Evolutionary conservation across 495 filamentous ascomycete genomes (phyloP).

Genomic region (Daldinia decipiens): DNA sequence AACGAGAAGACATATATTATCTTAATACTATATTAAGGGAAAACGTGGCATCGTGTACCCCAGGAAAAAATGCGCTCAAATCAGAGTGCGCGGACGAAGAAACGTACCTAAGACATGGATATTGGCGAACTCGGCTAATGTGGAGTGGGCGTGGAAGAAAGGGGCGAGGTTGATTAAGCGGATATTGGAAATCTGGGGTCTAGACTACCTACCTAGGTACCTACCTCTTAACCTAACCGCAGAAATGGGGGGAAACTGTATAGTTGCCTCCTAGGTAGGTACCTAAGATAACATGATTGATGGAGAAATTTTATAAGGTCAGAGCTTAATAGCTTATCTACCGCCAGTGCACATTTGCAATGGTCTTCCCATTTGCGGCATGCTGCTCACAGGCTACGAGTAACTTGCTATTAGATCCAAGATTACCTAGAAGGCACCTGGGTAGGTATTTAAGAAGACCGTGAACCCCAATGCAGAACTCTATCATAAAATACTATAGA

Average conservation of each 20-base stretch:
- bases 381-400: background rate
- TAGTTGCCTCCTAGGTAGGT: conserved; percentile 23
- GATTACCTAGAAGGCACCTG: background rate
- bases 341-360: background rate
- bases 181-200: conserved; percentile 43
- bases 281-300: conserved; percentile 10
- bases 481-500: conserved; percentile 8
- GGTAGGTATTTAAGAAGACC: conserved; percentile 20
- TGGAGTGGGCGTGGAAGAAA: conserved; percentile 31
- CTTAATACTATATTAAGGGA: conserved; percentile 33
- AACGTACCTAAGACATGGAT: conserved; percentile 21
- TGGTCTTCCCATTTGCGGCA: background rate
- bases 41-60: conserved; percentile 30
- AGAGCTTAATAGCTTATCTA: background rate
- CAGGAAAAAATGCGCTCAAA: conserved; percentile 21
- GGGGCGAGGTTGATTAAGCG: conserved; percentile 39
- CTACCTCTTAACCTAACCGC: conserved; percentile 1
- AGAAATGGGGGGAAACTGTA: conserved; percentile 5
- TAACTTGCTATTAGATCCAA: conserved; percentile 4
- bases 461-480: background rate
- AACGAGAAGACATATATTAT: conserved; percentile 27
- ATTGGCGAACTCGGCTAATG: conserved; percentile 39
- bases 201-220: conserved; percentile 28
- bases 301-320: conserved; percentile 16
- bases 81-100: conserved; percentile 2